Evolutionary conservation across 345 rosid genomes (phyloP).

Genomic region (Geranium rotundifolium): DNA sequence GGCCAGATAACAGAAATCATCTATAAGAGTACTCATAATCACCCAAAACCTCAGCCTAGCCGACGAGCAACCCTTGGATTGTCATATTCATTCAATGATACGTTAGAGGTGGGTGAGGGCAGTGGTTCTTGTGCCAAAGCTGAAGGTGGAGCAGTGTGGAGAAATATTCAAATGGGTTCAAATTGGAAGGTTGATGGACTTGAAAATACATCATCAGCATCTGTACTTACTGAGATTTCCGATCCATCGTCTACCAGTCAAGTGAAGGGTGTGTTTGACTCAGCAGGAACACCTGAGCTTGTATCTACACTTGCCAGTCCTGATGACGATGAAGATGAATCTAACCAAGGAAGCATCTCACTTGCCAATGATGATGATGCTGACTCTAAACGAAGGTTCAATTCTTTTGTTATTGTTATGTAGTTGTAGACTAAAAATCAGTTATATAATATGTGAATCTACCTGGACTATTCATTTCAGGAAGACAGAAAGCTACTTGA

Average conservation of each 20-base stretch:
- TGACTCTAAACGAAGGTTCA: constrained; percentile 49
- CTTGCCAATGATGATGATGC: constrained; percentile 31
- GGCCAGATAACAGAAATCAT: constrained; percentile 59
- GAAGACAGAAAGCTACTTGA: constrained; percentile 36
- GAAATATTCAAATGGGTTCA: constrained; percentile 19
- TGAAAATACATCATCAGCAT: constrained; percentile 36
- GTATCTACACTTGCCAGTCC: constrained; percentile 39
- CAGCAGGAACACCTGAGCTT: constrained; percentile 39
- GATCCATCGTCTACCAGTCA: constrained; percentile 30
- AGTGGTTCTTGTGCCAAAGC: constrained; percentile 16
- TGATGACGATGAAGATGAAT: constrained; percentile 46
- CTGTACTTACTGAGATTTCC: constrained; percentile 38
- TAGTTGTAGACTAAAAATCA: neutral
- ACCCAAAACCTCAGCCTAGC: constrained; percentile 39
- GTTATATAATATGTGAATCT: neutral
- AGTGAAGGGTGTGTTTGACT: constrained; percentile 24
- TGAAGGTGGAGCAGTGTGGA: constrained; percentile 27
- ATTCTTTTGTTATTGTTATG: constrained; percentile 6
- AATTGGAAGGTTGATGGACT: constrained; percentile 25
- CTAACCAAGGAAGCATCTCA: constrained; percentile 29
- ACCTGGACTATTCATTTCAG: constrained; percentile 16
- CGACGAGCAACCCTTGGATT: constrained; percentile 27
- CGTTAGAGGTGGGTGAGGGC: constrained; percentile 24
- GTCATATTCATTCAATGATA: constrained; percentile 21
- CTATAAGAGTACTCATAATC: constrained; percentile 51